phyloP scores from a whole-genome alignment of 2,329 filamentous ascomycete genomes.

The Aspergillus calidoustus region DNA sequence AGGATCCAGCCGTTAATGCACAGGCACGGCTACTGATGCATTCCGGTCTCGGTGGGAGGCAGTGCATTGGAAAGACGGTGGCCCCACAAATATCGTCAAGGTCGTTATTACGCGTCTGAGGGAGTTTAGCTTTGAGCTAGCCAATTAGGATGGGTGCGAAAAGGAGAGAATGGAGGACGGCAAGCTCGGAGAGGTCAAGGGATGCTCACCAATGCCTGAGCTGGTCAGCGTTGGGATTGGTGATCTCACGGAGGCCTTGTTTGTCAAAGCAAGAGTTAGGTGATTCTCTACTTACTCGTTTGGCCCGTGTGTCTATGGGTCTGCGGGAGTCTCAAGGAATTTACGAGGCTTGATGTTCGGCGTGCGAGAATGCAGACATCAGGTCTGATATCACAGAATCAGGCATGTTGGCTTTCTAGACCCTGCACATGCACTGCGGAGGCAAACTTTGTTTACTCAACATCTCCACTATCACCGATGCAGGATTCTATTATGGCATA shows the following conservation, averaged over 20 bases:
- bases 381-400: too few relatives aligned
- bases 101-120: constrained; percentile 35
- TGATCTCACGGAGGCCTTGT: neutral
- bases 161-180: too few relatives aligned
- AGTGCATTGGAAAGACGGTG: constrained; percentile 43
- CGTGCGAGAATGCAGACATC: too few relatives aligned
- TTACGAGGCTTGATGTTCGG: too few relatives aligned
- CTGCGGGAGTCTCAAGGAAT: too few relatives aligned
- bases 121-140: constrained; percentile 38
- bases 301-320: neutral
- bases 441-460: too few relatives aligned
- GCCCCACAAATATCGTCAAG: constrained; percentile 43
- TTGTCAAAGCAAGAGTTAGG: neutral
- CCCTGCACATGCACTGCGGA: too few relatives aligned
- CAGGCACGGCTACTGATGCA: constrained; percentile 37
- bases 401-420: too few relatives aligned
- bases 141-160: constrained; percentile 17
- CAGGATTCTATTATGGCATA: too few relatives aligned
- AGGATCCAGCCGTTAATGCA: constrained; percentile 20
- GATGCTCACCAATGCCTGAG: neutral
- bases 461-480: too few relatives aligned
- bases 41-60: constrained; percentile 39
- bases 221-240: constrained; percentile 10
- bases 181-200: neutral
- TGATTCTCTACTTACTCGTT: neutral